Conservation (phyloP, 2,329 filamentous ascomycete species). For the Phyllosticta capitalensis region DNA sequence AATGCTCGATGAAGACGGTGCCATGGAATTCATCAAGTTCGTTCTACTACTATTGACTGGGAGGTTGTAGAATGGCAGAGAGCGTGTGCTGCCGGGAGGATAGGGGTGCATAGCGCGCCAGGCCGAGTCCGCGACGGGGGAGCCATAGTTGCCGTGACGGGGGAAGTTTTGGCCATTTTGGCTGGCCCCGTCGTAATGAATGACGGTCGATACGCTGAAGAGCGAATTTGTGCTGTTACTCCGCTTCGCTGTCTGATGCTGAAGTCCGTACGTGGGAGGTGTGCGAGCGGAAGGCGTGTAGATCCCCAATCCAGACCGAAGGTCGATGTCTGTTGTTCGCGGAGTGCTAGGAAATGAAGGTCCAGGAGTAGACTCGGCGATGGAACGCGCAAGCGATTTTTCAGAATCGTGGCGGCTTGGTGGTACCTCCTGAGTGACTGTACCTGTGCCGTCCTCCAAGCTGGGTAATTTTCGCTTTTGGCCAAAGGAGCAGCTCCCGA, state of each 20-base stretch:
- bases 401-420: neutral
- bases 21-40: neutral
- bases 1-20: neutral
- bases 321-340: neutral
- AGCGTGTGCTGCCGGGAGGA: constrained; percentile 5
- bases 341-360: constrained; percentile 6
- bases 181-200: constrained; percentile 12
- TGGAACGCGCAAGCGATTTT: neutral
- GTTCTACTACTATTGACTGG: neutral
- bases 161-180: constrained; percentile 10
- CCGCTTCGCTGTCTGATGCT: neutral
- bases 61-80: neutral
- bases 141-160: constrained; percentile 3
- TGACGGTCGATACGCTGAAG: constrained; percentile 13
- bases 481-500: constrained; percentile 13
- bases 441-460: constrained; percentile 18
- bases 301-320: constrained; percentile 15
- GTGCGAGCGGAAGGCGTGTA: neutral
- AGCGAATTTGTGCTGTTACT: neutral
- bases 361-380: neutral
- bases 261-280: constrained; percentile 7
- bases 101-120: constrained; percentile 25
- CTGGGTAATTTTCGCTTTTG: constrained; percentile 16
- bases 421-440: neutral
- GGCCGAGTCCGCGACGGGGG: constrained; percentile 16